Conservation (phyloP, 306 rosid genomes). For the Rosa chinensis region DNA sequence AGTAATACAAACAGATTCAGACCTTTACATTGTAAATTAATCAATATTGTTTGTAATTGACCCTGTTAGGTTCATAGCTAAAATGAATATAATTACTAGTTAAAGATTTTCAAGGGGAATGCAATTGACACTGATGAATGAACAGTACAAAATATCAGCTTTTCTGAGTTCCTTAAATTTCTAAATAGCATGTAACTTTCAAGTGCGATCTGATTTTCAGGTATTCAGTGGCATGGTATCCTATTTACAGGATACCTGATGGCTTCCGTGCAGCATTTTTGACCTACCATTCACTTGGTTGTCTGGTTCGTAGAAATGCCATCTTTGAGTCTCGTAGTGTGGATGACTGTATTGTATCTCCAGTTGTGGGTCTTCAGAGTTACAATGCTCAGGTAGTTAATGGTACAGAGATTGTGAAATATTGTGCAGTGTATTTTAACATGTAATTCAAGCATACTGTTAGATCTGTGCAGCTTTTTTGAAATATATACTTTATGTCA, state of each 20-base stretch:
- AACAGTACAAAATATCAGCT: not conserved
- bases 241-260: slow-evolving; percentile 86
- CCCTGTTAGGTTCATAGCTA: not conserved
- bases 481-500: slow-evolving; percentile 1
- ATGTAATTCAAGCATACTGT: slow-evolving; percentile 6
- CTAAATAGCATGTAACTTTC: slow-evolving; percentile 24
- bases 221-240: slow-evolving; percentile 96
- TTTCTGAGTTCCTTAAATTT: not conserved
- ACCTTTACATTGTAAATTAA: not conserved
- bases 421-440: not conserved
- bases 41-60: not conserved
- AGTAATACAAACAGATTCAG: slow-evolving; percentile 14
- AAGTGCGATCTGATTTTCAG: slow-evolving; percentile 46
- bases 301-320: slow-evolving; percentile 51
- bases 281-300: slow-evolving; percentile 86
- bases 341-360: slow-evolving; percentile 55
- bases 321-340: slow-evolving; percentile 28
- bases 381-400: slow-evolving; percentile 70
- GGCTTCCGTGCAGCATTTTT: slow-evolving; percentile 82
- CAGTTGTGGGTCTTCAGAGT: slow-evolving; percentile 86
- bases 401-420: not conserved
- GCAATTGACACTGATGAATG: slow-evolving; percentile 14
- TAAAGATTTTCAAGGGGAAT: slow-evolving; percentile 11
- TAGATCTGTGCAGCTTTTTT: slow-evolving; percentile 7
- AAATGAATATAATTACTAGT: slow-evolving; percentile 6